Conservation (phyloP, 2,329 filamentous ascomycete species). For the Aphanoascus verrucosus region DNA sequence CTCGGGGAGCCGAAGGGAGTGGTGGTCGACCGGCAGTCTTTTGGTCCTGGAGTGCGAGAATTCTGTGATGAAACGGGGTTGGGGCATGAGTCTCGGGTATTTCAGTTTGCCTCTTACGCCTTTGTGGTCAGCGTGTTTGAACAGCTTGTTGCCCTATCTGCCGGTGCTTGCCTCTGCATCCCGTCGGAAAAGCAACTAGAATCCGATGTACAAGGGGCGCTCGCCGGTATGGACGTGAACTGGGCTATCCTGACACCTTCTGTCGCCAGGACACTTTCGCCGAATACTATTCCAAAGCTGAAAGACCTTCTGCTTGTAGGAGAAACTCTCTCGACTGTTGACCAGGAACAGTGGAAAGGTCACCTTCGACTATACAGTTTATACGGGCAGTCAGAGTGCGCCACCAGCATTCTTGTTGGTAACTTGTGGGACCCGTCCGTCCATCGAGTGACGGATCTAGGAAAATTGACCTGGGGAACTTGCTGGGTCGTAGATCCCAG, state of each 20-base stretch:
- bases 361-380: constrained; percentile 29
- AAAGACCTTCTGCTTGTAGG: too few species aligned
- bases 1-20: constrained; percentile 17
- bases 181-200: constrained; percentile 33
- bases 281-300: constrained; percentile 34
- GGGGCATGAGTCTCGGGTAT: constrained; percentile 33
- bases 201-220: constrained; percentile 36
- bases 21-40: constrained; percentile 26
- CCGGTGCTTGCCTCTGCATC: constrained; percentile 36
- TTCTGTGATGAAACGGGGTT: constrained; percentile 38
- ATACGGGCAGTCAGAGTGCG: constrained; percentile 20
- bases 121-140: constrained; percentile 88
- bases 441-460: constrained; percentile 12
- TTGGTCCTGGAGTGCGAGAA: constrained; percentile 38
- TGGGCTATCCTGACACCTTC: constrained; percentile 51
- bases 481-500: constrained; percentile 20
- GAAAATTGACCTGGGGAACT: constrained; percentile 9
- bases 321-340: too few species aligned
- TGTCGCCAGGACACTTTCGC: constrained; percentile 40
- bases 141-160: constrained; percentile 47
- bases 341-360: too few species aligned
- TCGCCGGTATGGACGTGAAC: constrained; percentile 40
- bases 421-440: constrained; percentile 1
- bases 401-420: not conserved
- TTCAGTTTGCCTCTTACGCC: constrained; percentile 78